These are phyloP conservation scores for Chlorella vulgaris DNA, from an alignment of 139 green algal species.

Conservation along the genomic window DNA sequence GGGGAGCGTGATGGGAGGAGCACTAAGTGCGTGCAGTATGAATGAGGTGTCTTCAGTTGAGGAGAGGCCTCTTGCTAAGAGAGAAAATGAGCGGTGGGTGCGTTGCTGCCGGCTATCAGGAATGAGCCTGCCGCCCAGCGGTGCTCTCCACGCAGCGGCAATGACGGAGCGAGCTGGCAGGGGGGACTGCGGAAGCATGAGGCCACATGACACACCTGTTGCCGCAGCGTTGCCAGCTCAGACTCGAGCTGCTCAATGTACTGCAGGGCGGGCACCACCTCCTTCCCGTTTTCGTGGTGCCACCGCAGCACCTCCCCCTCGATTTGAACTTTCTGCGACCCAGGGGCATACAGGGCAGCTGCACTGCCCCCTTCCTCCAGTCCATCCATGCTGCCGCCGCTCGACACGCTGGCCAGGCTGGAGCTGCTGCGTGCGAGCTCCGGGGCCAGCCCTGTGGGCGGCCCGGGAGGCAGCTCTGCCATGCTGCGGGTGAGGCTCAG, in stretches of 20 bases:
- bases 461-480: not conserved
- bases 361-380: not conserved
- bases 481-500: constrained; percentile 63
- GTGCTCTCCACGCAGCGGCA: not conserved
- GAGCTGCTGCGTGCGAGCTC: not conserved
- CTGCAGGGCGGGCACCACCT: constrained; percentile 60
- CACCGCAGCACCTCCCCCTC: constrained; percentile 85
- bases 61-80: too few relatives aligned
- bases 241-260: constrained; percentile 81
- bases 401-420: not conserved
- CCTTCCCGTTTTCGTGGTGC: constrained; percentile 68
- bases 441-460: not conserved
- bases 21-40: not conserved
- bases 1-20: too few relatives aligned
- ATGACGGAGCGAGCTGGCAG: not conserved
- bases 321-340: constrained; percentile 45
- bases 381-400: not conserved
- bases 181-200: not conserved
- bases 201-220: constrained; percentile 14
- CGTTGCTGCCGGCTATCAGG: too few relatives aligned
- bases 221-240: constrained; percentile 18
- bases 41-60: not conserved
- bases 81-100: too few relatives aligned
- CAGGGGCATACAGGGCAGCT: not conserved
- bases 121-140: too few relatives aligned